Base-by-base conservation (phyloP, 2,329 filamentous ascomycete genomes). In the Neofusicoccum sp. region DNA sequence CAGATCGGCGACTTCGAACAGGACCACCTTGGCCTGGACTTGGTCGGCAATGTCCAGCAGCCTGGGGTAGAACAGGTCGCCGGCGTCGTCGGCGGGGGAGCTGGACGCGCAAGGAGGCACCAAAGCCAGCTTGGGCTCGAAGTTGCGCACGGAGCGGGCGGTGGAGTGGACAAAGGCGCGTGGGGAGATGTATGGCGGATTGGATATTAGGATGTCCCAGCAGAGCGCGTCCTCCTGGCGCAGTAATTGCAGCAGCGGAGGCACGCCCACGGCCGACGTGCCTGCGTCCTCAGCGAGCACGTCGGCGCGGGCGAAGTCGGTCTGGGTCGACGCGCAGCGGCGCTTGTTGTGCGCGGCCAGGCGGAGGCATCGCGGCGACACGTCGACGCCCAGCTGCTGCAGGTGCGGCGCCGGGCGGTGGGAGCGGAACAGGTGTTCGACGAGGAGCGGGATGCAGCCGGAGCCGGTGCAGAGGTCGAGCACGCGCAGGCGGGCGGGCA, bases 381-480 rank as follows among this genome's bases (percentile, higher is more conserved):
- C 80, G 70, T 98, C 93, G 16, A 96, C 73, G 3, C 90, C 93
- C 0, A 81, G 69, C n/a, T 90, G 76, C 3, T 77, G 72, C 6
- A 90, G 66, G 2, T 66, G 20, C 11, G 69, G 28, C 12, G 70
- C 53, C 30, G 63, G 65, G 5, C 6, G 12, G 8, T 73, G 68
- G 3, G 71, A 66, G 33, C 68, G 70, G 61, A 91, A 81, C 8
- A 87, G 80, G 36, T 86, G 79, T 63, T 89, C 85, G 6, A 96
- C 80, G 3, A 91, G 83, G 7, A 98, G 82, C 0, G 91, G 84
- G 64, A 98, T 96, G 75, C 93, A 97, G 4, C 95, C 95, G 4
- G 90, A 91, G 8, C 95, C 95, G 0, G 91, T 93, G 74, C 95
- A 98, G 31, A 97, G 80, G 73, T 99, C 95, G 7, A 97, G 74